A percentile compares a stretch with the other conserved stretches of the same genome.
Evolutionary conservation across 257 asterid species (phyloP).

Genomic region (Anisodus acutangulus): DNA sequence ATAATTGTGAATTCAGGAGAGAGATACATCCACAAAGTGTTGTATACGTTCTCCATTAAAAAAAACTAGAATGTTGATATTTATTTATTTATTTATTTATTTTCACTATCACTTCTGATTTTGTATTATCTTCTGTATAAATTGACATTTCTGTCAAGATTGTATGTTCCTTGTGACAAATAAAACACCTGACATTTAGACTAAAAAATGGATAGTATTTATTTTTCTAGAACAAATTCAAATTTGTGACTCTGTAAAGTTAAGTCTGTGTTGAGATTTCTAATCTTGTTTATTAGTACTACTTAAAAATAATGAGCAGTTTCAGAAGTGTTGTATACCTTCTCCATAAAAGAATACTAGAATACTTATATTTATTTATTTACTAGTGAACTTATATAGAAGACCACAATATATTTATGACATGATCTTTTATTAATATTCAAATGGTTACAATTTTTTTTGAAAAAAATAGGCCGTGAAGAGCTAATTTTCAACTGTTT

Average conservation of each 20-base stretch:
- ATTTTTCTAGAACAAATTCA: background rate
- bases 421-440: too few species aligned
- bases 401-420: too few species aligned
- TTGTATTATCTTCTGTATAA: background rate
- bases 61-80: slow-evolving; percentile 22
- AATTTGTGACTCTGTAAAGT: background rate
- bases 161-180: background rate
- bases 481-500: too few species aligned
- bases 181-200: background rate
- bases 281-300: background rate
- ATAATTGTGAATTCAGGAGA: slow-evolving; percentile 57
- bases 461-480: too few species aligned
- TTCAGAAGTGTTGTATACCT: background rate
- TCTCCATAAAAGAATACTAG: too few species aligned
- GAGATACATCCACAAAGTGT: slow-evolving; percentile 56
- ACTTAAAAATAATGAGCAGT: background rate
- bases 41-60: slow-evolving; percentile 46
- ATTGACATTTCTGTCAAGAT: background rate
- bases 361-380: too few species aligned
- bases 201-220: background rate
- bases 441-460: too few species aligned
- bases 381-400: too few species aligned
- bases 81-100: background rate
- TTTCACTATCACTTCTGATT: background rate
- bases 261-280: background rate